Conservation (phyloP, 2,329 filamentous ascomycete genomes). For the Calonectria naviculata region DNA sequence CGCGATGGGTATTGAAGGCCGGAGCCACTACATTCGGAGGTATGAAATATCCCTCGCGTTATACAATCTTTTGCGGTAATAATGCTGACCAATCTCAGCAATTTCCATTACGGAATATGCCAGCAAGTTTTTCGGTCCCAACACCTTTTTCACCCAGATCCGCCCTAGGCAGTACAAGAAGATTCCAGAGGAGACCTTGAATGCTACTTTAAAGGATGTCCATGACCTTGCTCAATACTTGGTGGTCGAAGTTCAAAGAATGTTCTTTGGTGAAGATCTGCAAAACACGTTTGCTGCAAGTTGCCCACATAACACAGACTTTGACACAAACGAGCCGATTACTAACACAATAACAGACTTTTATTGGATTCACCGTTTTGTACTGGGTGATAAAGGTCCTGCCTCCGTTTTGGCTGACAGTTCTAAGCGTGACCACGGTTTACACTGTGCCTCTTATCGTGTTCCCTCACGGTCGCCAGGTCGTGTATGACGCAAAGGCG, state of each 20-base stretch:
- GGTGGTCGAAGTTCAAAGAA: background rate
- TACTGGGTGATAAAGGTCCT: background rate
- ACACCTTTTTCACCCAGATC: background rate
- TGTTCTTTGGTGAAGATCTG: background rate
- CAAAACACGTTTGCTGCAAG: background rate
- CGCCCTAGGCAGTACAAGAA: background rate
- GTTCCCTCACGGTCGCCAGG: background rate
- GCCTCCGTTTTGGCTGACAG: background rate
- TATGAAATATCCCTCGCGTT: background rate
- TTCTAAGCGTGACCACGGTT: background rate
- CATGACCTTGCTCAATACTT: background rate
- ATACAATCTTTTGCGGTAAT: too few relatives aligned
- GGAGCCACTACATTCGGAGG: background rate
- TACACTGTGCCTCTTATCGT: background rate
- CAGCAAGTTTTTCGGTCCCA: background rate
- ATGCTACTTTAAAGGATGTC: background rate
- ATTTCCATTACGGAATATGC: background rate
- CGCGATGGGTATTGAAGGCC: background rate
- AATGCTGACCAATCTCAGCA: background rate
- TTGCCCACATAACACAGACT: background rate
- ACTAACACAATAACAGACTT: background rate
- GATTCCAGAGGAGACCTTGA: background rate
- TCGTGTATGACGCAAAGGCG: background rate
- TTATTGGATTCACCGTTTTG: background rate
- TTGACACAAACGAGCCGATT: background rate